These are phyloP conservation scores for Geotrichum aggregatum DNA, from an alignment of 1,139 yeast species.

Conservation along the genomic window DNA sequence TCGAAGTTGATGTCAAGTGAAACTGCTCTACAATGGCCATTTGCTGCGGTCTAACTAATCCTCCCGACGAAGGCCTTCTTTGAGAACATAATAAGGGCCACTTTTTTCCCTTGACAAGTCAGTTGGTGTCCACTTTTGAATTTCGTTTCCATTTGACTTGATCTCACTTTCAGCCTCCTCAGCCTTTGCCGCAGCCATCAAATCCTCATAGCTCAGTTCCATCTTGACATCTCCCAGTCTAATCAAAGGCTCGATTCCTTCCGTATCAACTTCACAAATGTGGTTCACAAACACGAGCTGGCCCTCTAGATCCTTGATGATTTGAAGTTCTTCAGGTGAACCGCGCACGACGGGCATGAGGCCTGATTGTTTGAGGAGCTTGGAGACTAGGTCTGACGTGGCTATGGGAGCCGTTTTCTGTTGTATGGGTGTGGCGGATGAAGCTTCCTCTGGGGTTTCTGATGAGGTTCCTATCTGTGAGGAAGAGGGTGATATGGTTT, in stretches of 20 bases:
- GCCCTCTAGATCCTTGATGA: constrained; percentile 33
- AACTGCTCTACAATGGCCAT: too few species aligned
- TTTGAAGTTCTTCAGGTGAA: constrained; percentile 23
- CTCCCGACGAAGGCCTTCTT: constrained; percentile 31
- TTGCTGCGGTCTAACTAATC: too few species aligned
- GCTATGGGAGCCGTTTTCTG: too few species aligned
- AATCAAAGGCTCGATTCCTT: constrained; percentile 35
- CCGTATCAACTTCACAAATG: constrained; percentile 36
- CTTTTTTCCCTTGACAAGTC: constrained; percentile 30
- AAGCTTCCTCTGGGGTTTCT: too few species aligned
- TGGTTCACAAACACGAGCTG: constrained; percentile 40
- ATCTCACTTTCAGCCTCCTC: constrained; percentile 18
- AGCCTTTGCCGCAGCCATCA: constrained; percentile 11
- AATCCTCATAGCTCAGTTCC: constrained; percentile 9
- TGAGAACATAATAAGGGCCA: constrained; percentile 33
- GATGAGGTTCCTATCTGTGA: constrained; percentile 22
- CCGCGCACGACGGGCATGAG: constrained; percentile 27
- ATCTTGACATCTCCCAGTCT: constrained; percentile 31
- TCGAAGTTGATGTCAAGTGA: too few species aligned
- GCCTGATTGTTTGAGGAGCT: constrained; percentile 33
- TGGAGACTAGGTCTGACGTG: constrained; percentile 27
- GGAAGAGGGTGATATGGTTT: constrained; percentile 20
- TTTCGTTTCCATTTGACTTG: too few species aligned
- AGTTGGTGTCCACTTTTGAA: constrained; percentile 35
- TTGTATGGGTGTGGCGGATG: too few species aligned